Evolutionary conservation across 2,329 filamentous ascomycete genomes (phyloP).

Genomic region (Colletotrichum ledebouriae): DNA sequence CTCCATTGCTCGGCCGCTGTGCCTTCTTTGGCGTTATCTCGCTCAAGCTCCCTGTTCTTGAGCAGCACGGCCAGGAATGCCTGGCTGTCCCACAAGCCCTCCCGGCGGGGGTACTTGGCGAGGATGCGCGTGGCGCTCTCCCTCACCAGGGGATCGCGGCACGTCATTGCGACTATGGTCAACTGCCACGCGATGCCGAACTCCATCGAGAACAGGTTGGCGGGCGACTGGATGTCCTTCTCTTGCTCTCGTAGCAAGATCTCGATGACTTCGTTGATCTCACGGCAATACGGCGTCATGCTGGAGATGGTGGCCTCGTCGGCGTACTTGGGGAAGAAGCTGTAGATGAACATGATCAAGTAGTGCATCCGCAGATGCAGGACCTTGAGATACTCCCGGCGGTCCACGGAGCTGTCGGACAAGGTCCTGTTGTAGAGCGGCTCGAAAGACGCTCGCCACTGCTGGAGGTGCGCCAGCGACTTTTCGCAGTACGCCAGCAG

Average conservation of each 20-base stretch:
- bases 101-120: conserved; percentile 56
- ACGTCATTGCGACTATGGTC: conserved; percentile 57
- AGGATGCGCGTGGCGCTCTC: conserved; percentile 58
- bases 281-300: conserved; percentile 58
- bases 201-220: conserved; percentile 59
- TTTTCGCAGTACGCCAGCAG: conserved; percentile 31
- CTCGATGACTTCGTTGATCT: conserved; percentile 56
- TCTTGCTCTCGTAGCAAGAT: conserved; percentile 51
- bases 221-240: conserved; percentile 32
- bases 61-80: conserved; percentile 56
- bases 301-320: conserved; percentile 52
- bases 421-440: conserved; percentile 52
- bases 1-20: conserved; percentile 55
- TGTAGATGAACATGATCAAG: conserved; percentile 56
- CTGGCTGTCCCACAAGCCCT: conserved; percentile 59
- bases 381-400: conserved; percentile 46
- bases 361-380: conserved; percentile 58
- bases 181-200: conserved; percentile 61
- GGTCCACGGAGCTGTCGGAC: conserved; percentile 46
- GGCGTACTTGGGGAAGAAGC: conserved; percentile 54
- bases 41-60: conserved; percentile 54
- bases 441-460: conserved; percentile 56
- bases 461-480: conserved; percentile 46
- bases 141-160: conserved; percentile 54
- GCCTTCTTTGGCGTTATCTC: conserved; percentile 50